Conservation (phyloP, 345 rosid species). For the Acer campestre region DNA sequence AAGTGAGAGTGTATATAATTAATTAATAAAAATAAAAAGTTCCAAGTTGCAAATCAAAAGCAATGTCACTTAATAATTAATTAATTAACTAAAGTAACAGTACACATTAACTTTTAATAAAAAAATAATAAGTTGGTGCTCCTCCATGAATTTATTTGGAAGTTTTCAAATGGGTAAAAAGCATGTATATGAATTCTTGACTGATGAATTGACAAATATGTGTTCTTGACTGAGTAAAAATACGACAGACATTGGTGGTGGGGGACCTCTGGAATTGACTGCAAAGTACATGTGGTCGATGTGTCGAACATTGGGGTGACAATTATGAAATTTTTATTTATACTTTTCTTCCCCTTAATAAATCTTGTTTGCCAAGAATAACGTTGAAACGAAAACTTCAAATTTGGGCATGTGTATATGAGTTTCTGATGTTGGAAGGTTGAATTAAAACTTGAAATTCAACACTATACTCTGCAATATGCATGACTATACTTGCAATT, state of each 20-base stretch:
- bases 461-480: neutral
- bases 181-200: neutral
- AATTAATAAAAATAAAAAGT: no score
- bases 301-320: neutral
- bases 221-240: slow-evolving; percentile 10
- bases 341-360: neutral
- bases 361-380: slow-evolving; percentile 1
- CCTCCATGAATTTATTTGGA: neutral
- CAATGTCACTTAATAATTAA: no score
- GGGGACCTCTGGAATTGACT: neutral
- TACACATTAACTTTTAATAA: neutral
- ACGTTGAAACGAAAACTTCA: neutral
- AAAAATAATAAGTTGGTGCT: neutral
- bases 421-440: neutral
- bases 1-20: no score
- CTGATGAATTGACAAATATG: slow-evolving; percentile 1
- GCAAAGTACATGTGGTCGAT: neutral
- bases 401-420: neutral
- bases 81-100: neutral
- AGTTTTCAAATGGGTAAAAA: neutral
- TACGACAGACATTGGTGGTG: no score
- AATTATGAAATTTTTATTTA: neutral
- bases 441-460: neutral
- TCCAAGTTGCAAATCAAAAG: no score
- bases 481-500: neutral